A percentile compares a stretch with the other conserved stretches of the same genome.
These are phyloP conservation scores for Kokia cookei DNA, from an alignment of 441 rosid species.

Conservation along the genomic window DNA sequence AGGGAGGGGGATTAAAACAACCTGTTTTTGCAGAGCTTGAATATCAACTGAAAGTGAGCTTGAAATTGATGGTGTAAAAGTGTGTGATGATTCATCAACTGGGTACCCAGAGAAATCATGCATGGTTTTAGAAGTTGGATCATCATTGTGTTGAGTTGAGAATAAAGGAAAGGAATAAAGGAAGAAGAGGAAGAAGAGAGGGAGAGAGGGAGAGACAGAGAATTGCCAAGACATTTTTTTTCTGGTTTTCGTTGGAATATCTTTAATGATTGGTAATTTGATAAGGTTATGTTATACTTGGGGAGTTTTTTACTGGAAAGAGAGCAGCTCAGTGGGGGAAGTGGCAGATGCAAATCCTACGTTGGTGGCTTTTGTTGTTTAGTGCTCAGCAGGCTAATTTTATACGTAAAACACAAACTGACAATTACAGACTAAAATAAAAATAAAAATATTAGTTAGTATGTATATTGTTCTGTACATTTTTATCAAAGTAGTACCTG, in stretches of 20 bases:
- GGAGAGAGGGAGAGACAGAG: not conserved
- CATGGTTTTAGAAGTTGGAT: constrained; percentile 59
- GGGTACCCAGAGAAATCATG: constrained; percentile 90
- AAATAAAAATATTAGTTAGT: too few species aligned
- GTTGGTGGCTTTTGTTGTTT: not conserved
- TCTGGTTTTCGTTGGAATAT: not conserved
- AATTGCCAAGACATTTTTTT: constrained; percentile 24
- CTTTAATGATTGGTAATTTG: not conserved
- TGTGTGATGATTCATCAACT: constrained; percentile 42
- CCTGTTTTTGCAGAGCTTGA: constrained; percentile 62
- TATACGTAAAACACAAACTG: not conserved
- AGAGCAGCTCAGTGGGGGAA: not conserved
- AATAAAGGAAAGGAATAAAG: constrained; percentile 21
- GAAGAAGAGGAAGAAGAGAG: constrained; percentile 16
- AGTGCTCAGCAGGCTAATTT: not conserved
- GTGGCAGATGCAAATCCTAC: not conserved
- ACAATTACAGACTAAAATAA: not conserved
- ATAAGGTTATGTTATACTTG: not conserved
- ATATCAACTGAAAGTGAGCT: constrained; percentile 50
- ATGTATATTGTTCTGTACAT: too few species aligned
- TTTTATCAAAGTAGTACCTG: too few species aligned
- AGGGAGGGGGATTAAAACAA: not conserved
- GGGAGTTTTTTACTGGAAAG: not conserved
- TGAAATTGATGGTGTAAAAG: constrained; percentile 7
- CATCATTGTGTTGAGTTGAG: constrained; percentile 38